Evolutionary conservation across 2,329 filamentous ascomycete species (phyloP), one percentile per base, ranked within the genome.

Genomic region (Diaporthe velutina): DNA sequence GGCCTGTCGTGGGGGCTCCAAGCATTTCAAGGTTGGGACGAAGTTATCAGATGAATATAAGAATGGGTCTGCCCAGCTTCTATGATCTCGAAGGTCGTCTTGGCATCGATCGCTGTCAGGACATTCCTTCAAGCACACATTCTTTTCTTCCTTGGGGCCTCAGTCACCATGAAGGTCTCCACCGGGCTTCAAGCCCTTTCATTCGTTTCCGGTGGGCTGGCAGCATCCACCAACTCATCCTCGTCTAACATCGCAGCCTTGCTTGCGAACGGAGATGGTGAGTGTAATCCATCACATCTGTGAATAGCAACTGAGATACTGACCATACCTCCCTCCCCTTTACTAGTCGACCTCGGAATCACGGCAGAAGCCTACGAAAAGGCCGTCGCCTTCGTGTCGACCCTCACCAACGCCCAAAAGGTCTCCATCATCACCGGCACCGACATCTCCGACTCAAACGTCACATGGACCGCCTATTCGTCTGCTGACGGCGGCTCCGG

Each of bases 401-500:
- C 9, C 40, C 70, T 71, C 30, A 71, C 54, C 13, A 50, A 35
- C 25, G 42, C 30, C 6, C 54, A 61, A 9, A 71, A 71, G n/a
- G 54, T 71, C 70, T 61, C 70, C 42, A 52, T 71, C 42, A 38
- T 60, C 42, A 50, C 40, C 22, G 55, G 40, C 17, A 22, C 55
- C 28, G 55, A 40, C 8, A 58, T 71, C 28, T 71, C 55, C 22
- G 55, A 52, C 42, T 60, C 42, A 3, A 60, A 71, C 55, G 70
- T 61, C n/a, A 61, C 70, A 80, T 80, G n/a, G 91, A 93, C 79
- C 90, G 91, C 0, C 30, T 72, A 64, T 25, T 35, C 13, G 5
- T 75, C 71, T 33, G 76, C 75, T 35, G 77, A 78, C 73, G 77
- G 77, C 22, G 74, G 74, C 25, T 71, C 76, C 7, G 77, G 77